Evolutionary conservation across 768 basidiomycete species (phyloP).

Genomic region (Panus rudis): DNA sequence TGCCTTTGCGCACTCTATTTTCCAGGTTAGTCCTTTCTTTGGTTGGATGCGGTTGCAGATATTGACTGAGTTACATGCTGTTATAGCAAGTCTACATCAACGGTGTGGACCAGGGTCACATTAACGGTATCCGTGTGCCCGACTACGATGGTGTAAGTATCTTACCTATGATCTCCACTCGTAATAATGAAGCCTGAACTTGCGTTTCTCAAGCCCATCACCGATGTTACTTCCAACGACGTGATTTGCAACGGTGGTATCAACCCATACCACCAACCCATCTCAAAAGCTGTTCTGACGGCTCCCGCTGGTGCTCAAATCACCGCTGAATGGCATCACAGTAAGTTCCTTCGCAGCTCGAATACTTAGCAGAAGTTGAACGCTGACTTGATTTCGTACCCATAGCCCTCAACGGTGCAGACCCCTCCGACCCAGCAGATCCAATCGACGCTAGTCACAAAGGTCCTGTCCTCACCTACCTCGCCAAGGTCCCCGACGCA

Average conservation of each 20-base stretch:
- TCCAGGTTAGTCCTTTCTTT: conserved; percentile 30
- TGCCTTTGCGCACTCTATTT: conserved; percentile 42
- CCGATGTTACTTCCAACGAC: conserved; percentile 45
- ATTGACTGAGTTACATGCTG: neutral
- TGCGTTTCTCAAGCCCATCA: conserved; percentile 36
- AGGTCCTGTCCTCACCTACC: conserved; percentile 44
- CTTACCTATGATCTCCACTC: neutral
- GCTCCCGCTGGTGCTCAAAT: conserved; percentile 49
- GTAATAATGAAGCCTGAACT: neutral
- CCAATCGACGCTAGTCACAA: conserved; percentile 46
- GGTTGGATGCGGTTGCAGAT: neutral
- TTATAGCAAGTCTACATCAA: conserved; percentile 42
- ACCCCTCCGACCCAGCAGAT: conserved; percentile 38
- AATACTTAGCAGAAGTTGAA: neutral
- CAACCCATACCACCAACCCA: conserved; percentile 12
- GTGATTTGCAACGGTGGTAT: conserved; percentile 44
- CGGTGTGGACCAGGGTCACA: conserved; percentile 40
- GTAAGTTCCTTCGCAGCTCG: conserved; percentile 3
- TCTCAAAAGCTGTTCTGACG: conserved; percentile 8
- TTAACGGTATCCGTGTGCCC: conserved; percentile 36
- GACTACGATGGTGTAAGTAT: conserved; percentile 39
- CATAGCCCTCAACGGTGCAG: conserved; percentile 32
- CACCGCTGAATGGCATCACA: conserved; percentile 49
- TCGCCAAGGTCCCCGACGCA: conserved; percentile 39
- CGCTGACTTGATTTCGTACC: neutral